phyloP scores from a whole-genome alignment of 202 grass and related monocot species.

The Panicum hallii region DNA sequence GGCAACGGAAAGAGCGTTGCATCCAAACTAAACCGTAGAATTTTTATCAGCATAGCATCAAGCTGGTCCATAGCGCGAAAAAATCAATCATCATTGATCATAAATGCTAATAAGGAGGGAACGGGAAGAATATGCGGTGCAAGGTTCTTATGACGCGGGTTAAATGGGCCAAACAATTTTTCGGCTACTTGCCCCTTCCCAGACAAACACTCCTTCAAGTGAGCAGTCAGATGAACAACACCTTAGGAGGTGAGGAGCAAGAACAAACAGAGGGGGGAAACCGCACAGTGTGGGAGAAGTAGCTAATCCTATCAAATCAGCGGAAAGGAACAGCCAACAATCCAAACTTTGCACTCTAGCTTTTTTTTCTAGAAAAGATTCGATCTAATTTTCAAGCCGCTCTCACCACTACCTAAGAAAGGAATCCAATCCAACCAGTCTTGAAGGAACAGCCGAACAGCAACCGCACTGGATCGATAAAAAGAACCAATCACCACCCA shows the following conservation, averaged over 20 bases:
- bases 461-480: slow-evolving; percentile 17
- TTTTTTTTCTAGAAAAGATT: slow-evolving; percentile 31
- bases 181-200: slow-evolving; percentile 34
- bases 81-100: neutral
- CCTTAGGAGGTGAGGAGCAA: neutral
- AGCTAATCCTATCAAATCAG: slow-evolving; percentile 18
- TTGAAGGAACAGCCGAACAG: neutral
- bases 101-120: neutral
- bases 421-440: slow-evolving; percentile 22
- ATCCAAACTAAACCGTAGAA: neutral
- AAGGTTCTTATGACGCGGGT: slow-evolving; percentile 19
- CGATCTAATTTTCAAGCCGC: neutral
- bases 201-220: neutral
- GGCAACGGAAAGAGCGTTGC: neutral
- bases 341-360: neutral
- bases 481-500: neutral
- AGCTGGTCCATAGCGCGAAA: neutral
- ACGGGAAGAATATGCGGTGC: neutral
- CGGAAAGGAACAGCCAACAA: neutral
- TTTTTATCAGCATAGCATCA: neutral
- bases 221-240: slow-evolving; percentile 3
- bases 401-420: neutral
- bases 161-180: slow-evolving; percentile 1
- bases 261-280: neutral
- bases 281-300: neutral